A percentile compares a stretch with the other conserved stretches of the same genome.
Conservation (phyloP, 768 basidiomycete genomes). For the Coprinellus micaceus region DNA sequence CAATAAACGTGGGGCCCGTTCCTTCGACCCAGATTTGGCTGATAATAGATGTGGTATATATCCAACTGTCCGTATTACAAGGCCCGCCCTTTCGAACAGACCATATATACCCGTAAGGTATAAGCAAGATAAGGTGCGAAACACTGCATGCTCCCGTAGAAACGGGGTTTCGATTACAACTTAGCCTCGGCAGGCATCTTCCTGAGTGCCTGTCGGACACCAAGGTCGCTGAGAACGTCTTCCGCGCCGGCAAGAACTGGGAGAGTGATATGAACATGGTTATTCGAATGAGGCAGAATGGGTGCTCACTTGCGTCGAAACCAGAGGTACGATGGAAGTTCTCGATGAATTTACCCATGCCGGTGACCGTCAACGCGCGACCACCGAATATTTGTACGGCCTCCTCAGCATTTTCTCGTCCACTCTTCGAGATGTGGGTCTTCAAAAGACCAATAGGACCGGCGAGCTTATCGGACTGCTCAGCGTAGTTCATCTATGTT, state of each 20-base stretch:
- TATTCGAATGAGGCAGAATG: conserved; percentile 2
- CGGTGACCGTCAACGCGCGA: conserved; percentile 78
- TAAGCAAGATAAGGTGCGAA: no score
- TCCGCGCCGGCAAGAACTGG: conserved; percentile 63
- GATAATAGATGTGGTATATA: no score
- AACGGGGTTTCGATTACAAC: no score
- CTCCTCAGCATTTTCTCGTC: conserved; percentile 75
- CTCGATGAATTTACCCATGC: conserved; percentile 84
- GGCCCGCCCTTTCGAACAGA: no score
- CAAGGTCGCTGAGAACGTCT: conserved; percentile 29
- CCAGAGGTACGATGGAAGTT: conserved; percentile 82
- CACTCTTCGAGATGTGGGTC: conserved; percentile 67
- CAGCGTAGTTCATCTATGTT: conserved; percentile 75
- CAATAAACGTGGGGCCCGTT: no score
- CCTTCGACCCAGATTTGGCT: no score
- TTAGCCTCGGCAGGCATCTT: conserved; percentile 31
- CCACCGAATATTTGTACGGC: conserved; percentile 88
- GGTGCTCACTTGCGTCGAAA: conserved; percentile 65
- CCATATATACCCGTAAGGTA: no score
- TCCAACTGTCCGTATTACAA: no score
- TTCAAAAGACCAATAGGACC: conserved; percentile 87
- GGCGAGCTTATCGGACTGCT: conserved; percentile 84
- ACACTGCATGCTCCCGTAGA: no score
- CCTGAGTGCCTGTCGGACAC: conserved; percentile 30
- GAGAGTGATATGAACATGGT: conserved; percentile 11